Percentiles rank a stretch among this genome's conserved stretches.
Conservation (phyloP, 2,329 filamentous ascomycete species). For the Fonsecaea pugnacius region DNA sequence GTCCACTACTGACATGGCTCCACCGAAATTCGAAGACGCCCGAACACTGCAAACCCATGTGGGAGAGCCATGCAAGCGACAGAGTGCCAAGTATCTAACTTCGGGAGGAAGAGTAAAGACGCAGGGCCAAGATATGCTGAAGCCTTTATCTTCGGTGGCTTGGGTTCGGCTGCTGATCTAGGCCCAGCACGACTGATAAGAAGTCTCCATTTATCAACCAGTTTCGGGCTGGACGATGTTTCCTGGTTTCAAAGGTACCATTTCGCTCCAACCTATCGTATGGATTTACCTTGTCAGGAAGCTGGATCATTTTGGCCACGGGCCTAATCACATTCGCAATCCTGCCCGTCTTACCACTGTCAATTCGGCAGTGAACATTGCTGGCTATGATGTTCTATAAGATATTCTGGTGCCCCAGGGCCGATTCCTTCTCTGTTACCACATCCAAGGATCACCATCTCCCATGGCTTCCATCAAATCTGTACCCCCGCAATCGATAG, state of each 20-base stretch:
- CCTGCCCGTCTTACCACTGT: background rate
- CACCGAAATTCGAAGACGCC: background rate
- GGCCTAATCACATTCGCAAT: background rate
- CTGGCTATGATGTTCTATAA: background rate
- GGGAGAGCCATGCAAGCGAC: background rate
- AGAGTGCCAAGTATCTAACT: background rate
- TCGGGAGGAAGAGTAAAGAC: background rate
- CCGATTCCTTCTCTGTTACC: background rate
- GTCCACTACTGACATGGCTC: background rate
- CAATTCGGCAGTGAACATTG: background rate
- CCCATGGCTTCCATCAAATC: background rate
- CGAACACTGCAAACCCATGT: background rate
- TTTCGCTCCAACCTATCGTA: background rate
- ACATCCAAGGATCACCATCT: background rate
- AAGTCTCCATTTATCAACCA: background rate
- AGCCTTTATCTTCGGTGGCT: background rate
- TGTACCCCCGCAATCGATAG: background rate
- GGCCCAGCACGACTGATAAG: background rate
- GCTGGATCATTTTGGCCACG: background rate
- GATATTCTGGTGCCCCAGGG: background rate
- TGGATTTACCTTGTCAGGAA: slow-evolving; percentile 1
- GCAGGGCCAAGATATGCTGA: background rate
- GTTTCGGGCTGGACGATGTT: background rate
- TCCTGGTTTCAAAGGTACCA: background rate
- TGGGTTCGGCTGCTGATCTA: background rate